Percentiles rank a stretch among this genome's conserved stretches.
Conservation (phyloP, 2,329 filamentous ascomycete genomes). For the Emydomyces testavorans region DNA sequence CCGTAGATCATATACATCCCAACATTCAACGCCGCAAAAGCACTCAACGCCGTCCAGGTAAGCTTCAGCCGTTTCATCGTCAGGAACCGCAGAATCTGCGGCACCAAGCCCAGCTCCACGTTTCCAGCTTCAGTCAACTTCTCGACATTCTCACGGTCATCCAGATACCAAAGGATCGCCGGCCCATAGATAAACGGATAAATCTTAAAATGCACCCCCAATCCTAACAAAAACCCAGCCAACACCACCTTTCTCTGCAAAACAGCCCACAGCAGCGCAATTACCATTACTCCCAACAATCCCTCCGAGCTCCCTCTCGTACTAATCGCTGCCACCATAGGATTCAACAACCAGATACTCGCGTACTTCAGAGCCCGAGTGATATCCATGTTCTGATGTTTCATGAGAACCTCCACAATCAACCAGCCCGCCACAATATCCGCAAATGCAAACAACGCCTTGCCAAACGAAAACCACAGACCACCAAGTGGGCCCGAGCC, state of each 20-base stretch:
- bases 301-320: constrained; percentile 92
- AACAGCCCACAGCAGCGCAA: constrained; percentile 72
- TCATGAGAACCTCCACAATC: constrained; percentile 47
- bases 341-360: constrained; percentile 86
- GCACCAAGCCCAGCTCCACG: constrained; percentile 1
- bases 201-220: constrained; percentile 94
- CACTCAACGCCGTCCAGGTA: constrained; percentile 51
- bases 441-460: constrained; percentile 69
- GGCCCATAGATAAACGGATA: constrained; percentile 94
- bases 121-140: not conserved
- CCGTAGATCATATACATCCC: constrained; percentile 74
- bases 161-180: constrained; percentile 36
- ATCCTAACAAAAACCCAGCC: constrained; percentile 64
- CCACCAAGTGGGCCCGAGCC: constrained; percentile 26
- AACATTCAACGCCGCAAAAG: constrained; percentile 62
- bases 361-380: constrained; percentile 61
- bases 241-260: constrained; percentile 50
- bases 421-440: constrained; percentile 79
- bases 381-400: constrained; percentile 38
- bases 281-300: constrained; percentile 70
- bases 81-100: constrained; percentile 23
- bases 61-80: constrained; percentile 31
- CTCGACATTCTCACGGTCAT: constrained; percentile 20
- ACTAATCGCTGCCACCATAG: constrained; percentile 95
- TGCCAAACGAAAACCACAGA: constrained; percentile 69